Percentiles rank a stretch among this genome's conserved stretches.
Evolutionary conservation across 176 grass and related monocot genomes (phyloP).

Genomic region (Luzula sylvatica): DNA sequence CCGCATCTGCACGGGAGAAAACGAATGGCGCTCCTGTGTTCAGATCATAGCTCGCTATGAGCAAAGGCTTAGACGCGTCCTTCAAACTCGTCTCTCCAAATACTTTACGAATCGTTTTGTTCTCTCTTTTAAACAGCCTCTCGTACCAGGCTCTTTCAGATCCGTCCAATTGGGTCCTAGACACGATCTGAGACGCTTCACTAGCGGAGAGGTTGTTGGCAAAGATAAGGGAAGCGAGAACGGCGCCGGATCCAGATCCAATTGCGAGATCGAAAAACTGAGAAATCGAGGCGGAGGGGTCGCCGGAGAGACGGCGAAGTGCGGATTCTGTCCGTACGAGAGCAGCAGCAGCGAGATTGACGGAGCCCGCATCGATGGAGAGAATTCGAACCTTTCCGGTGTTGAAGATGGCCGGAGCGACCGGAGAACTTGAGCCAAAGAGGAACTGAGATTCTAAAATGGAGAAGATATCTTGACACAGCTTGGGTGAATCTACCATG

Average conservation of each 20-base stretch:
- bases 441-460: constrained; percentile 80
- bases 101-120: constrained; percentile 27
- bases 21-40: constrained; percentile 53
- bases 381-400: constrained; percentile 52
- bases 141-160: not conserved
- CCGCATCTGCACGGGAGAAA: constrained; percentile 78
- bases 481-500: not conserved
- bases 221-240: constrained; percentile 55
- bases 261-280: constrained; percentile 61
- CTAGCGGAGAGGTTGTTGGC: constrained; percentile 43
- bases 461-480: constrained; percentile 65
- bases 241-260: constrained; percentile 43
- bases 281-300: constrained; percentile 18
- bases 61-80: constrained; percentile 57
- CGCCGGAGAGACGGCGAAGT: constrained; percentile 49
- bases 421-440: constrained; percentile 6
- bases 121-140: constrained; percentile 9
- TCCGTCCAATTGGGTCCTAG: constrained; percentile 29
- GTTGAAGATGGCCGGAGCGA: not conserved
- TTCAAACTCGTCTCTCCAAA: constrained; percentile 64
- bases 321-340: constrained; percentile 35
- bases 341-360: constrained; percentile 40
- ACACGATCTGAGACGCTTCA: constrained; percentile 32
- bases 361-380: constrained; percentile 37
- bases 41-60: constrained; percentile 76